Evolutionary conservation across 805 yeast genomes (phyloP).

Genomic region (Naumovozyma dairenensis): DNA sequence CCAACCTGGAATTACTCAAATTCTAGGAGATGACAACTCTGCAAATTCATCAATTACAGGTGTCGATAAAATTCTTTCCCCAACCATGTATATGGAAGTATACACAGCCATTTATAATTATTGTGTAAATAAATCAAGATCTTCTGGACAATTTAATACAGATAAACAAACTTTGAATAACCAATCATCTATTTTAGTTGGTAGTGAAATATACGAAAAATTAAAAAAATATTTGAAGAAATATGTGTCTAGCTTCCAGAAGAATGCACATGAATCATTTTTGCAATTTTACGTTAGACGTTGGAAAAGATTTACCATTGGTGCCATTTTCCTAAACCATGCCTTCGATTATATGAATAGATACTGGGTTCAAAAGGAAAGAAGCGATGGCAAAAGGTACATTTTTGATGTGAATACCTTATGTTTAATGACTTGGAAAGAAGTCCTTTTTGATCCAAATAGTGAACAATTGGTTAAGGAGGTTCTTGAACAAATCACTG

Average conservation of each 20-base stretch:
- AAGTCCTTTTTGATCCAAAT: constrained; percentile 63
- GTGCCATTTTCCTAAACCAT: constrained; percentile 85
- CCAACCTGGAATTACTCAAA: constrained; percentile 64
- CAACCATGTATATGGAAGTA: constrained; percentile 75
- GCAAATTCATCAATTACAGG: constrained; percentile 13
- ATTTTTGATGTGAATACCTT: constrained; percentile 86
- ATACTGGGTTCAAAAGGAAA: constrained; percentile 94
- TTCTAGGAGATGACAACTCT: constrained; percentile 48
- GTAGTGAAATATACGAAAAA: constrained; percentile 77
- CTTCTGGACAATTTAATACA: constrained; percentile 32
- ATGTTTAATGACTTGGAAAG: constrained; percentile 81
- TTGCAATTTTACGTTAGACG: constrained; percentile 74
- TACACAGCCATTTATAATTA: constrained; percentile 90
- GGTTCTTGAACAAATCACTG: constrained; percentile 63
- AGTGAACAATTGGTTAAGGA: constrained; percentile 52
- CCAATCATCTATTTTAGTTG: constrained; percentile 49
- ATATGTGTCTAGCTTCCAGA: constrained; percentile 45
- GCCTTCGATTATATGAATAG: constrained; percentile 93
- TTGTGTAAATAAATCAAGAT: constrained; percentile 70
- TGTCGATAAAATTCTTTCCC: constrained; percentile 55
- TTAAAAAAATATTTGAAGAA: constrained; percentile 54
- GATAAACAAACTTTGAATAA: constrained; percentile 24
- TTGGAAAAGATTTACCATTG: constrained; percentile 85
- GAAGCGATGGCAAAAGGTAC: constrained; percentile 85
- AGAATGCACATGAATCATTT: constrained; percentile 53